Base-by-base conservation (phyloP, 1,284 basidiomycete genomes). In the Irpex sp. region DNA sequence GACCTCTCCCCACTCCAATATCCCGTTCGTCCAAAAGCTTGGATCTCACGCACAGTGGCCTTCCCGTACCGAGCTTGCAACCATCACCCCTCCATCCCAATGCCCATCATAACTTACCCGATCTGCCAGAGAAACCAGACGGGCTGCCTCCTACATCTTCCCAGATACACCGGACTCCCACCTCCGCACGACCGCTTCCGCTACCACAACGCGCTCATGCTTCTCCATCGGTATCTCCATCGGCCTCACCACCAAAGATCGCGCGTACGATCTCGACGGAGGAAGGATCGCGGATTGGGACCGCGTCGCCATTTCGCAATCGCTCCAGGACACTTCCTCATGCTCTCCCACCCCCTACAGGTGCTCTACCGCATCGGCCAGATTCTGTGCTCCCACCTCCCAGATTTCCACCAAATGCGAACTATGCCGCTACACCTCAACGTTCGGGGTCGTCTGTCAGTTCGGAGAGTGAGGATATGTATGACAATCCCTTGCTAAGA, bases 391-490 rank as follows among this genome's bases (percentile, higher is more conserved):
- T 65, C 11, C 15, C 54, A 3, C 54, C 54, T 56, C 26, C 36
- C 4, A 19, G 15, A 7, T 21, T 44, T n/a, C 57, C 34, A 37
- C 61, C 5, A n/a, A 21, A 13, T 44, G 13, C 13, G 57, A 9
- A 44, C 61, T 31, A 8, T 49, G 11, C 62, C 61, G 21, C 19
- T 8, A 54, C 59, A 51, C 15, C 36, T 19, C 54, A 7, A 4
- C 64, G 21, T 21, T 9, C 37, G 15, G 62, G 58, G 3, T 65
- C 66, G 3, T 48, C 55, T 17, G 40, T 56, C 6, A 67, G 66
- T 47, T 72, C 71, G 6, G 72, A 73, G 47, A 71, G 71, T 37
- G 73, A 74, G n/a, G 72, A 73, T 57, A 56, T 73, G 48, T 68
- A 69, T 13, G 68, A 61, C 15, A 67, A 71, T 31, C 65, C 70